A percentile compares a stretch with the other conserved stretches of the same genome.
phyloP scores from a whole-genome alignment of 1,284 basidiomycete species.

The Malassezia nana region DNA sequence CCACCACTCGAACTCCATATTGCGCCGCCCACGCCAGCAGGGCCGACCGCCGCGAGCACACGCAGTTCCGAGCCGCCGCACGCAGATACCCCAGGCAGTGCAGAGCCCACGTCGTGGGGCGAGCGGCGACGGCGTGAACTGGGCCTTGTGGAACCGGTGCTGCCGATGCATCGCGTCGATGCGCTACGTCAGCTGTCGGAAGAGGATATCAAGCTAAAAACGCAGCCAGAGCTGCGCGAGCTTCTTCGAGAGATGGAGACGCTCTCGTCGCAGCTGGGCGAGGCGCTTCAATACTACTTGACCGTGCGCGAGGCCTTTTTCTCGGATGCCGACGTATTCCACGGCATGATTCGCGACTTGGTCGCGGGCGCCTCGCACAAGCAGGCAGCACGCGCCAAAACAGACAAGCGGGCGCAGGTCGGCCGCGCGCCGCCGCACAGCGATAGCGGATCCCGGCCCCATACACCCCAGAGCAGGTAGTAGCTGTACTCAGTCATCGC shows the following conservation, averaged over 20 bases:
- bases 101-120: slow-evolving; percentile 23
- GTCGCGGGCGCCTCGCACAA: slow-evolving; percentile 32
- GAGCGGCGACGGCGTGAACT: slow-evolving; percentile 32
- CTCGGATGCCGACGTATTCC: slow-evolving; percentile 43
- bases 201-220: slow-evolving; percentile 36
- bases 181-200: slow-evolving; percentile 20
- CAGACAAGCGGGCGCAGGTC: slow-evolving; percentile 8
- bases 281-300: slow-evolving; percentile 39
- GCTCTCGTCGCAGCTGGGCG: slow-evolving; percentile 29
- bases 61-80: background rate
- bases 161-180: slow-evolving; percentile 29
- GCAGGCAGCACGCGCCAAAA: slow-evolving; percentile 2
- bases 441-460: slow-evolving; percentile 4
- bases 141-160: slow-evolving; percentile 23
- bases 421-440: background rate
- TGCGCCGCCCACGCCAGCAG: slow-evolving; percentile 14
- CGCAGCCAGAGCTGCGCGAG: slow-evolving; percentile 34
- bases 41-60: background rate
- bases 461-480: background rate
- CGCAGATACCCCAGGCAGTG: background rate
- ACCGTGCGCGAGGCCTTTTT: slow-evolving; percentile 36
- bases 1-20: slow-evolving; percentile 37
- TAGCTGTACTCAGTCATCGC: background rate
- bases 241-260: slow-evolving; percentile 30
- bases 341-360: slow-evolving; percentile 43